Conservation (phyloP, 371 early-diverging fungal genomes). For the Lichtheimia ramosa region DNA sequence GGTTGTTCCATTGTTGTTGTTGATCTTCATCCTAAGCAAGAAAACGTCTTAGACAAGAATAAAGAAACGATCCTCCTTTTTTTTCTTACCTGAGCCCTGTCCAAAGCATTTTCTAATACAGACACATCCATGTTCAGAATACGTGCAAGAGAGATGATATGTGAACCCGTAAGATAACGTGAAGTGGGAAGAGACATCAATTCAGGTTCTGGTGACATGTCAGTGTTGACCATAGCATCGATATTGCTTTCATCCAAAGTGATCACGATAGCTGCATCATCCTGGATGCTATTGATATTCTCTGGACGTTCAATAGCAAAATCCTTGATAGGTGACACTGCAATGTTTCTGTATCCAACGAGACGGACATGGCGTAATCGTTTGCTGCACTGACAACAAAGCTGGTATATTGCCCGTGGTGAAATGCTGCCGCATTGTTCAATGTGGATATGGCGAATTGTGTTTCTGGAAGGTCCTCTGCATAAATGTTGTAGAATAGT, state of each 20-base stretch:
- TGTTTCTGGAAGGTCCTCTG: not conserved
- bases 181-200: conserved; percentile 9
- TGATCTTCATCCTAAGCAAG: no score
- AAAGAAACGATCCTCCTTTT: no score
- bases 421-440: conserved; percentile 17
- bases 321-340: not conserved
- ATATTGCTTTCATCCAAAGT: conserved; percentile 17
- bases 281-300: conserved; percentile 1
- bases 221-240: conserved; percentile 19
- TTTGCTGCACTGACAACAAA: conserved; percentile 11
- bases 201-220: conserved; percentile 7
- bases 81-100: conserved; percentile 18
- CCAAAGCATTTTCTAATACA: conserved; percentile 10
- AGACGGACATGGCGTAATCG: conserved; percentile 2
- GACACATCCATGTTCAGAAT: conserved; percentile 9
- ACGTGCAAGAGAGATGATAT: conserved; percentile 18
- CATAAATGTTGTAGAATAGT: not conserved
- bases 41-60: no score
- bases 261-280: not conserved
- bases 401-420: conserved; percentile 16
- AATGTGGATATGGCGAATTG: conserved; percentile 13
- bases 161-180: conserved; percentile 19
- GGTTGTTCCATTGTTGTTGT: no score
- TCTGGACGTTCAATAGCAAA: not conserved
- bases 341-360: conserved; percentile 12